Evolutionary conservation across 176 grass and related monocot species (phyloP).

Genomic region (Zea mays): DNA sequence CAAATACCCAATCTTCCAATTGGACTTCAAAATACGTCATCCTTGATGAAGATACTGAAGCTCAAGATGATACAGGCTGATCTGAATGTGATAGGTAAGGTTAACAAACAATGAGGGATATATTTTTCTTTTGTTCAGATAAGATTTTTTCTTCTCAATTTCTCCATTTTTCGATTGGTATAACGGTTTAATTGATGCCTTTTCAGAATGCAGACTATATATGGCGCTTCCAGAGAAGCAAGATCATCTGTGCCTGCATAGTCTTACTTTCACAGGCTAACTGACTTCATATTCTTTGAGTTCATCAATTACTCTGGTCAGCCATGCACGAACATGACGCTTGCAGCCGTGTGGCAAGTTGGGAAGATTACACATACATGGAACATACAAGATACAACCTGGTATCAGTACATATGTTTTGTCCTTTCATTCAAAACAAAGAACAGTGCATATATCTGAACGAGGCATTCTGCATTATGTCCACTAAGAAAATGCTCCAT

Average conservation of each 20-base stretch:
- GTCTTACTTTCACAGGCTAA: constrained; percentile 25
- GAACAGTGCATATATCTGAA: constrained; percentile 7
- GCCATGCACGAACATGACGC: constrained; percentile 14
- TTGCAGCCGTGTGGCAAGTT: not conserved
- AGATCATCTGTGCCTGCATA: constrained; percentile 18
- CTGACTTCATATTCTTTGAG: constrained; percentile 4
- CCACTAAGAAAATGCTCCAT: not conserved
- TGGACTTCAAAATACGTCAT: constrained; percentile 78
- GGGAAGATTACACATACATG: constrained; percentile 22
- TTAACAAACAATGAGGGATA: constrained; percentile 33
- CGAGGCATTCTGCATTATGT: constrained; percentile 35
- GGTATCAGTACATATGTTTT: constrained; percentile 16
- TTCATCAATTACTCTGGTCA: constrained; percentile 12
- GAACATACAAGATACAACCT: not conserved
- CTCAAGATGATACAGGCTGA: constrained; percentile 50
- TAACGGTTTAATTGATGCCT: not conserved
- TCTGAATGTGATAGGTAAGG: constrained; percentile 25
- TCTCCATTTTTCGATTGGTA: not conserved
- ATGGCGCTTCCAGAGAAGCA: not conserved
- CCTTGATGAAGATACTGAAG: constrained; percentile 73
- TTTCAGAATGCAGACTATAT: constrained; percentile 20
- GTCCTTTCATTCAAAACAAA: not conserved
- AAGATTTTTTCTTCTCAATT: not conserved
- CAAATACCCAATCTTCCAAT: constrained; percentile 41
- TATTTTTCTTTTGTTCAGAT: not conserved